Percentiles rank a stretch among this genome's conserved stretches.
phyloP scores from a whole-genome alignment of 192 early-diverging fungal species.

The Umbelopsis isabellina region DNA sequence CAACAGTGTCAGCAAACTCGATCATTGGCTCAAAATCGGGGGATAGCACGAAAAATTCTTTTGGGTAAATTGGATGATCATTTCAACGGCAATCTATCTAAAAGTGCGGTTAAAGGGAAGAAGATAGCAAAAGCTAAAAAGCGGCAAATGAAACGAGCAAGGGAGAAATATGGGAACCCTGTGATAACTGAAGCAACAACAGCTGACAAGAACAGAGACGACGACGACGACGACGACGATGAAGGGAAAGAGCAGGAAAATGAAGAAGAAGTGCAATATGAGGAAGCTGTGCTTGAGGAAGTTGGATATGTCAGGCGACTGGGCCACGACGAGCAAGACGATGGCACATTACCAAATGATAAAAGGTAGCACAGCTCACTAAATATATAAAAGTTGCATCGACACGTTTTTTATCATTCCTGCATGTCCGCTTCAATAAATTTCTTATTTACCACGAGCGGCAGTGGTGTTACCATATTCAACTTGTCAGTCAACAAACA shows the following conservation, averaged over 20 bases:
- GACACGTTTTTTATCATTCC: no score
- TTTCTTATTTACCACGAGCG: no score
- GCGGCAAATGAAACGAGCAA: slow-evolving; percentile 54
- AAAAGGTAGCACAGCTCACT: no score
- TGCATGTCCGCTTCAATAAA: no score
- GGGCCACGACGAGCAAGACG: not conserved
- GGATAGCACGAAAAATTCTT: slow-evolving; percentile 67
- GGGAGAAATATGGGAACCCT: slow-evolving; percentile 57
- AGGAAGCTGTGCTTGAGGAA: slow-evolving; percentile 16
- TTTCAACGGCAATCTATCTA: slow-evolving; percentile 64
- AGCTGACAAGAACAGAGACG: not conserved
- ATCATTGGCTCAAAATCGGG: slow-evolving; percentile 73
- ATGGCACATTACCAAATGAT: no score
- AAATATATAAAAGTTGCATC: no score
- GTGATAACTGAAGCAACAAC: not conserved
- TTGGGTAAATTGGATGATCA: slow-evolving; percentile 69
- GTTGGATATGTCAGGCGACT: slow-evolving; percentile 4
- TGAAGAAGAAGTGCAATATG: not conserved
- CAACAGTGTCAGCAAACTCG: slow-evolving; percentile 72
- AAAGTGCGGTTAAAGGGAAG: slow-evolving; percentile 60
- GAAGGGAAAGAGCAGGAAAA: not conserved
- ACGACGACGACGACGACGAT: not conserved
- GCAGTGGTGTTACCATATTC: no score
- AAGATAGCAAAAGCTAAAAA: slow-evolving; percentile 65
- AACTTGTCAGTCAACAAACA: no score